phyloP scores from a whole-genome alignment of 2,329 filamentous ascomycete genomes.

The Penicillium sp. region DNA sequence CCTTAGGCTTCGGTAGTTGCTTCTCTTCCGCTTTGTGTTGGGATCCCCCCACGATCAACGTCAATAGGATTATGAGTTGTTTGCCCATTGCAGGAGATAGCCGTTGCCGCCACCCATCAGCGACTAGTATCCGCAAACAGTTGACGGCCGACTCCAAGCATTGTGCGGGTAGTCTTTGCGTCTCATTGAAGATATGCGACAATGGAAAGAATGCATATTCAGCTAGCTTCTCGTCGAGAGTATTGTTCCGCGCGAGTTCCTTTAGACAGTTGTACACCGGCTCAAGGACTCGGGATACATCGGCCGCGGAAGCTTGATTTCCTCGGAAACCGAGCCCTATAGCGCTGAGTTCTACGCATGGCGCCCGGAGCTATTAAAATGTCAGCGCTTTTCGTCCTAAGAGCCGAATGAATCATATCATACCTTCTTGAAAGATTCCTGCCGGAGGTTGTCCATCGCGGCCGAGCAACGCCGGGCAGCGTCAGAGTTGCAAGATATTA shows the following conservation, averaged over 20 bases:
- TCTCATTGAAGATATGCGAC: conserved; percentile 77
- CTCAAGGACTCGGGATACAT: conserved; percentile 51
- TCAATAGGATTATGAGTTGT: conserved; percentile 81
- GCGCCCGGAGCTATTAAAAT: conserved; percentile 51
- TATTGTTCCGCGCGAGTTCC: conserved; percentile 40
- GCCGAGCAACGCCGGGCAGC: background rate
- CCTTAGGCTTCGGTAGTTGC: conserved; percentile 33
- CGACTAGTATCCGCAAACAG: conserved; percentile 70
- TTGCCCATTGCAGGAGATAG: conserved; percentile 72
- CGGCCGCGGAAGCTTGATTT: conserved; percentile 43
- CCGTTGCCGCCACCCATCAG: conserved; percentile 72
- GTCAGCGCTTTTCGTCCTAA: background rate
- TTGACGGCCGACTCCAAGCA: conserved; percentile 71
- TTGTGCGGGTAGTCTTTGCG: conserved; percentile 67
- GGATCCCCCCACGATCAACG: conserved; percentile 73
- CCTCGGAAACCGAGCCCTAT: conserved; percentile 52
- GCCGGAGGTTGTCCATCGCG: conserved; percentile 38
- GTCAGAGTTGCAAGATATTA: background rate
- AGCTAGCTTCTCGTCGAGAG: conserved; percentile 75
- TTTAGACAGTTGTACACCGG: conserved; percentile 41
- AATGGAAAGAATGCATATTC: conserved; percentile 96
- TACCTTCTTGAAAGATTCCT: conserved; percentile 45
- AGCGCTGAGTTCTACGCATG: conserved; percentile 59
- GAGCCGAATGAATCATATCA: background rate
- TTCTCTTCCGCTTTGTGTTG: conserved; percentile 51